Percentiles rank a stretch among this genome's conserved stretches.
Conservation (phyloP, 805 yeast genomes). For the Yamadazyma olivae region DNA sequence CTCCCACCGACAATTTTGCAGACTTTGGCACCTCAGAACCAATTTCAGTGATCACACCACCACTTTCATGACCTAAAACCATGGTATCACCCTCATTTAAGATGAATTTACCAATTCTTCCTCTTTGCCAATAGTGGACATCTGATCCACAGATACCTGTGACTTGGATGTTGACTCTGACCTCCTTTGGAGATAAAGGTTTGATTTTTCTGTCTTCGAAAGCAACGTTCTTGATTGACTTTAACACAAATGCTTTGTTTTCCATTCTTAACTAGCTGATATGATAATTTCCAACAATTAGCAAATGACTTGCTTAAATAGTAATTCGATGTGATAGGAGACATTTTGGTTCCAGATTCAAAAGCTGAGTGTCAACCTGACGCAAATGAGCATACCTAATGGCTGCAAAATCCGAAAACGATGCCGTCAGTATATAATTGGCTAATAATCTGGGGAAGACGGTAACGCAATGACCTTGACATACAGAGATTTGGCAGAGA, state of each 20-base stretch:
- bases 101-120: slow-evolving; percentile 26
- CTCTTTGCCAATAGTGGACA: slow-evolving; percentile 20
- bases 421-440: no score
- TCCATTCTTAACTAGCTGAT: slow-evolving; percentile 6
- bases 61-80: slow-evolving; percentile 45
- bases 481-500: slow-evolving; percentile 1
- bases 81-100: slow-evolving; percentile 27
- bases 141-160: slow-evolving; percentile 23
- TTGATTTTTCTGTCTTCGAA: slow-evolving; percentile 14
- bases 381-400: not conserved
- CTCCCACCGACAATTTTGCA: slow-evolving; percentile 42
- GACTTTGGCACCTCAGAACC: slow-evolving; percentile 43
- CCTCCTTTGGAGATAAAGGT: slow-evolving; percentile 16
- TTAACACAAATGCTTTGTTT: slow-evolving; percentile 16
- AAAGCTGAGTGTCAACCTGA: no score
- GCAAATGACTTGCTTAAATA: no score
- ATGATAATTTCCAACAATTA: not conserved
- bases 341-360: no score
- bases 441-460: no score
- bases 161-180: slow-evolving; percentile 17
- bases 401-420: not conserved
- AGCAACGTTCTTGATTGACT: slow-evolving; percentile 12
- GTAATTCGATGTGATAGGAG: no score
- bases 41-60: slow-evolving; percentile 45
- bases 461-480: slow-evolving; percentile 4